phyloP scores from a whole-genome alignment of 768 basidiomycete genomes.

The Pisolithus tinctorius region DNA sequence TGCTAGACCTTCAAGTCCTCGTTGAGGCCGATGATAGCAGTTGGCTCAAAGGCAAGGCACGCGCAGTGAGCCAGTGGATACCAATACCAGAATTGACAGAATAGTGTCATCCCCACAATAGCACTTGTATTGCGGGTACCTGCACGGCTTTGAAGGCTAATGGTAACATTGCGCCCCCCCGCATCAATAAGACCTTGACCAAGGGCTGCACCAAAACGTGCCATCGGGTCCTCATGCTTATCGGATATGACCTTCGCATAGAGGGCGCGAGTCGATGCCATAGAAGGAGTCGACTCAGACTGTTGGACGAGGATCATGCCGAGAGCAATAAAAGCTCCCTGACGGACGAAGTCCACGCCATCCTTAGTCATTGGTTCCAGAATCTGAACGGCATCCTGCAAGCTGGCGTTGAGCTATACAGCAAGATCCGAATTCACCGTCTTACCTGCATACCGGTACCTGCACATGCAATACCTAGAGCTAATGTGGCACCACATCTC shows the following conservation, averaged over 20 bases:
- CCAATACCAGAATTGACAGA: conserved; percentile 99
- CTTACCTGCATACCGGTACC: conserved; percentile 88
- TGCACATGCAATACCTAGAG: conserved; percentile 94
- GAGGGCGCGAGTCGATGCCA: conserved; percentile 72
- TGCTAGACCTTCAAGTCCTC: conserved; percentile 69
- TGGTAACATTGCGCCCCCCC: conserved; percentile 93
- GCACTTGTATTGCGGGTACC: conserved; percentile 91
- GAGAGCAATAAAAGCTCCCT: conserved; percentile 92
- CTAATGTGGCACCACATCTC: conserved; percentile 92
- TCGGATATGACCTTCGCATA: conserved; percentile 88
- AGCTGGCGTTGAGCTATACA: background rate
- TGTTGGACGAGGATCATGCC: conserved; percentile 98
- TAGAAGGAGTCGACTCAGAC: conserved; percentile 82
- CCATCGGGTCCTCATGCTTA: conserved; percentile 99
- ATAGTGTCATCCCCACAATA: conserved; percentile 96
- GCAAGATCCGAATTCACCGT: background rate
- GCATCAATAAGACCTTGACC: conserved; percentile 98
- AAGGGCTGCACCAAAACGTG: conserved; percentile 92
- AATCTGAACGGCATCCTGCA: conserved; percentile 90
- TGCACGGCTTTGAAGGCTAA: conserved; percentile 87
- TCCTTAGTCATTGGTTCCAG: conserved; percentile 98
- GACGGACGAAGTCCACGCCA: conserved; percentile 95
- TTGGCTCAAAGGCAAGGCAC: conserved; percentile 89
- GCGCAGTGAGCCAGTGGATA: conserved; percentile 94
- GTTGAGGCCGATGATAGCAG: conserved; percentile 89